Conservation (phyloP, 2,329 filamentous ascomycete genomes). For the Apiospora malaysiana region DNA sequence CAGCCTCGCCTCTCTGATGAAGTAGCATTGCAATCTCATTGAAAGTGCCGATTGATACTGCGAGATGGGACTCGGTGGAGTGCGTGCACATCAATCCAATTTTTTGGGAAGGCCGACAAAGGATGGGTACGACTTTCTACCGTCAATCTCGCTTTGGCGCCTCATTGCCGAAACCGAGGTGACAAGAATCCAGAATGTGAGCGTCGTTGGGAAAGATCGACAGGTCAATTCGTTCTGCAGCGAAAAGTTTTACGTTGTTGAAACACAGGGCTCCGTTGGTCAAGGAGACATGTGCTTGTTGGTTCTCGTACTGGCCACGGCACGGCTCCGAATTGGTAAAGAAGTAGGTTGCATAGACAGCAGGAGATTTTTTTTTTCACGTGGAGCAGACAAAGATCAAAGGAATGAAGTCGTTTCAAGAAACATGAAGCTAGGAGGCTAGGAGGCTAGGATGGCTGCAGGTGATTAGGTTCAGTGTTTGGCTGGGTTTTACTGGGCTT, state of each 20-base stretch:
- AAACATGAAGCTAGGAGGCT: background rate
- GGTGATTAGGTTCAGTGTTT: background rate
- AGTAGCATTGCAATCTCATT: too few species aligned
- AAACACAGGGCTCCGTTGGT: background rate
- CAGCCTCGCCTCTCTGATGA: background rate
- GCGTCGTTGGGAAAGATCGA: background rate
- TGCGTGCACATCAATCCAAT: too few species aligned
- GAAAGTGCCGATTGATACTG: too few species aligned
- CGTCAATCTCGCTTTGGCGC: too few species aligned
- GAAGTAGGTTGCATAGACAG: too few species aligned
- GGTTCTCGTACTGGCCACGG: background rate
- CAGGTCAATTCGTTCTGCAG: background rate
- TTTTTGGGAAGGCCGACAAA: too few species aligned
- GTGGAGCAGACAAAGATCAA: background rate
- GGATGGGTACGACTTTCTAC: too few species aligned
- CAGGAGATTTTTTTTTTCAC: background rate
- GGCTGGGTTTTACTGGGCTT: slow-evolving; percentile 10
- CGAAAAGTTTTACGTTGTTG: background rate
- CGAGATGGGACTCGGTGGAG: too few species aligned
- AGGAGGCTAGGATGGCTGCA: background rate
- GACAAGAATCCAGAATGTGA: too few species aligned
- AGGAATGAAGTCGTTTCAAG: background rate
- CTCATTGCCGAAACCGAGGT: too few species aligned
- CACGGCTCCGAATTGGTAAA: background rate
- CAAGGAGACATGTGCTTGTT: background rate